Evolutionary conservation across 73 alveolate genomes (phyloP).

Genomic region (Tetrahymena elliotti): DNA sequence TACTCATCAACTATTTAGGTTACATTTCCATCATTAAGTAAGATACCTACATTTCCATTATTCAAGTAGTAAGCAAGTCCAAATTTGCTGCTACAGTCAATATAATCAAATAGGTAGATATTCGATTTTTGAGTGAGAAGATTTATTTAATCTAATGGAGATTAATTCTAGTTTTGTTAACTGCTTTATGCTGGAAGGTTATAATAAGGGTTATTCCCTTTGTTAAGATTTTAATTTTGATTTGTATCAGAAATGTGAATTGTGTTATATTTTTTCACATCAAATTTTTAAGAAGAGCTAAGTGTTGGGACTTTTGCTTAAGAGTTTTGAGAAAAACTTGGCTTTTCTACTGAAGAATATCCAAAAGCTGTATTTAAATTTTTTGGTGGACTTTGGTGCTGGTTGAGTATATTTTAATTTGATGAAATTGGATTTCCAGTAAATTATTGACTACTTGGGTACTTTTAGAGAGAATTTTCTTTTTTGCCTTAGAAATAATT

Average conservation of each 20-base stretch:
- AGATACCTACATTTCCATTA: not conserved
- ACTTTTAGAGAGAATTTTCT: not conserved
- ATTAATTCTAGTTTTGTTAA: not conserved
- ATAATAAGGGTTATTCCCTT: not conserved
- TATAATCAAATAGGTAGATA: not conserved
- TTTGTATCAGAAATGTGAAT: not conserved
- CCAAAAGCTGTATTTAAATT: not conserved
- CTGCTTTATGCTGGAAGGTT: not conserved
- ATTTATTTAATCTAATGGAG: not conserved
- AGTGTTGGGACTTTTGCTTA: not conserved
- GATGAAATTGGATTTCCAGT: not conserved
- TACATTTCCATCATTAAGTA: not conserved
- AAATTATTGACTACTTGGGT: not conserved
- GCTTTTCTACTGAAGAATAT: not conserved
- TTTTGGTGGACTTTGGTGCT: not conserved
- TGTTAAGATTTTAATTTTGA: not conserved
- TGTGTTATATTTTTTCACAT: not conserved
- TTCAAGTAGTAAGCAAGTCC: not conserved
- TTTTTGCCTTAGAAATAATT: not conserved
- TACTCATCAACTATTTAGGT: not conserved
- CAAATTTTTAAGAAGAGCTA: not conserved
- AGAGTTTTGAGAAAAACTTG: not conserved
- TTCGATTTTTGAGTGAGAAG: not conserved
- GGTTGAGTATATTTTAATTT: not conserved
- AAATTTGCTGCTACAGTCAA: not conserved